phyloP scores from a whole-genome alignment of 352 stramenopile species.

The Pythium phragmiticola region DNA sequence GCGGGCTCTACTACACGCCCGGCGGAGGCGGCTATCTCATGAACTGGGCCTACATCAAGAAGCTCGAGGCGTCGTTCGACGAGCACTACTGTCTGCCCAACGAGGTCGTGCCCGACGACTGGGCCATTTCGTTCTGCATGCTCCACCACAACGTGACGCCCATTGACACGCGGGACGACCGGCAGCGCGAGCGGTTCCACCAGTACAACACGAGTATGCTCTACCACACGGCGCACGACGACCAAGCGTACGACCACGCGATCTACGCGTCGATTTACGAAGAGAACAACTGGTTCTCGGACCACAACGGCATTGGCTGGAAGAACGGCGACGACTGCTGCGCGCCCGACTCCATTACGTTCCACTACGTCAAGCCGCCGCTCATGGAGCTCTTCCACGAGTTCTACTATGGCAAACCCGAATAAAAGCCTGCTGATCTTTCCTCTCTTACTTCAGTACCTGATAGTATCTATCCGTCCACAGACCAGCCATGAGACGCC shows the following conservation, averaged over 20 bases:
- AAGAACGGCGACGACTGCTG: slow-evolving; percentile 76
- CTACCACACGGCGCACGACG: slow-evolving; percentile 65
- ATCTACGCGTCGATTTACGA: slow-evolving; percentile 79
- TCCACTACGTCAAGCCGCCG: slow-evolving; percentile 85
- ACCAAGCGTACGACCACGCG: slow-evolving; percentile 66
- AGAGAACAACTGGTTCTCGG: slow-evolving; percentile 89
- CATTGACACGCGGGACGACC: slow-evolving; percentile 65
- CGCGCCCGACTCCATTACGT: slow-evolving; percentile 74
- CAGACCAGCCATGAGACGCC: background rate
- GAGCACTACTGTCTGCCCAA: slow-evolving; percentile 70
- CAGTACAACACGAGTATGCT: slow-evolving; percentile 79
- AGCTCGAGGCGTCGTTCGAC: slow-evolving; percentile 67
- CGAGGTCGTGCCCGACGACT: slow-evolving; percentile 78
- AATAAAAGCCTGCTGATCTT: slow-evolving; percentile 22
- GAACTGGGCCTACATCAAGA: slow-evolving; percentile 80
- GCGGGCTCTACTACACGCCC: slow-evolving; percentile 81
- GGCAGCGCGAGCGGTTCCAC: slow-evolving; percentile 79
- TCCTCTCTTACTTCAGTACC: background rate
- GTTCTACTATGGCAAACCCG: slow-evolving; percentile 60
- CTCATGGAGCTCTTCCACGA: slow-evolving; percentile 86
- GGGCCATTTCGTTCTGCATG: slow-evolving; percentile 89
- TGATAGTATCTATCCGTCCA: no score
- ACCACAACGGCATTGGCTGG: slow-evolving; percentile 79
- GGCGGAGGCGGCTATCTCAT: slow-evolving; percentile 81
- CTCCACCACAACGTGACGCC: slow-evolving; percentile 61